Base-by-base conservation (phyloP, 1,284 basidiomycete species). In the Phellinidium pouzarii region DNA sequence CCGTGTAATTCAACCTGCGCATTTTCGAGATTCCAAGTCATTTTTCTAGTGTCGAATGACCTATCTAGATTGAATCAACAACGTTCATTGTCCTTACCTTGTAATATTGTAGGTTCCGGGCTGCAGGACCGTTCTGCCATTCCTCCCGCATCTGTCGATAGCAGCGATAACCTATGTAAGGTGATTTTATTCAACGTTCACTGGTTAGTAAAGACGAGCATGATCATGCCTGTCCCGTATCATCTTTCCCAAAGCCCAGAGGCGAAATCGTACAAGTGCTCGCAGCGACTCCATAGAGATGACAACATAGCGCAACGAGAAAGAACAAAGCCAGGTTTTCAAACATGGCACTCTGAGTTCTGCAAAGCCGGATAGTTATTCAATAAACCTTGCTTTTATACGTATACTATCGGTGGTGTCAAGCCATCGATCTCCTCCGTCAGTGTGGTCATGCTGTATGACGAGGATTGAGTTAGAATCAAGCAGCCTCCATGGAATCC, bases 21-120 rank as follows among this genome's bases (percentile, higher is more conserved):
- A 19, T 72, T 66, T n/a, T 68, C 64, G 12, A 85, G 68, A 53
- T 79, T 65, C 80, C 79, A 82, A 1, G 71, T 75, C 78, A 82
- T 79, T 59, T 80, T 80, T 54, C 79, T 80, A 17, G 41, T 6
- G 34, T 20, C 29, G 7, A 58, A 48, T 45, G 14, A 17, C 37
- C 19, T 40, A n/a, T 20, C 37, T 3, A 17, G 2, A 17, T 17
- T 2, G 19, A 7, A 12, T 31, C 29, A 6, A 40, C 19, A 40
- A 40, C 19, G 37, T n/a, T 20, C 19, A 40, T 17, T 40, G 37
- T 40, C 58, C 62, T 44, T 50, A 74, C 76, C 74, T 68, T 0
- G 77, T 79, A 36, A 79, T 75, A 57, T 79, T 79, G 63, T 72
- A 78, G 3, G 67, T 61, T n/a, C 77, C 76, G 3, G 63, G 41